Evolutionary conservation across 2,329 filamentous ascomycete genomes (phyloP).

Genomic region (Curvularia sp.): DNA sequence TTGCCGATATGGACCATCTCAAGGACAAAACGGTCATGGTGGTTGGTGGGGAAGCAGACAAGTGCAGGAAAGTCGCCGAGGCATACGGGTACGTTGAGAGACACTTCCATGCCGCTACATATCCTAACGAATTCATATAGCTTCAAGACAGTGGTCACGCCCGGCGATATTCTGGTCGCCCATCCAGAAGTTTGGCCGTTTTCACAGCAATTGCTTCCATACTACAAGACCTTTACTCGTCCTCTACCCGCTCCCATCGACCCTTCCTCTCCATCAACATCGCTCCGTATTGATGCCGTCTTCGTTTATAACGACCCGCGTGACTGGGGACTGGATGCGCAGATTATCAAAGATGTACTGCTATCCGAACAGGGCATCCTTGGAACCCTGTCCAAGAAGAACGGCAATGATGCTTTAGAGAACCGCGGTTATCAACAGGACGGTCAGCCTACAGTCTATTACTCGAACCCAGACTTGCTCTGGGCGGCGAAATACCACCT

Average conservation of each 20-base stretch:
- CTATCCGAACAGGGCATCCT: constrained; percentile 79
- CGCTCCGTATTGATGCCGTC: constrained; percentile 83
- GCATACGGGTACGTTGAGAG: constrained; percentile 49
- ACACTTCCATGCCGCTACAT: neutral
- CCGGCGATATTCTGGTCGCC: constrained; percentile 79
- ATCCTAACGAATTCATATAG: constrained; percentile 22
- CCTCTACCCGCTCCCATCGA: constrained; percentile 63
- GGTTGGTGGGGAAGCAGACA: constrained; percentile 57
- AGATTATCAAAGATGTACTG: constrained; percentile 83
- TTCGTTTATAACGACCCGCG: constrained; percentile 95
- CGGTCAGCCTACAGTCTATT: constrained; percentile 80
- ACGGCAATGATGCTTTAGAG: constrained; percentile 68
- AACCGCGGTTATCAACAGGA: constrained; percentile 84
- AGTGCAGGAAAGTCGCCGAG: constrained; percentile 76
- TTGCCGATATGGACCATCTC: constrained; percentile 69
- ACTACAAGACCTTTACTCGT: constrained; percentile 66
- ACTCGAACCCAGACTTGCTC: constrained; percentile 87
- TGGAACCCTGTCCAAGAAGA: constrained; percentile 78
- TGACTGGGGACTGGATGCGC: constrained; percentile 91
- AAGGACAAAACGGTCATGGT: constrained; percentile 61
- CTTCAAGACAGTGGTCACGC: constrained; percentile 76
- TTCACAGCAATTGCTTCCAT: constrained; percentile 67
- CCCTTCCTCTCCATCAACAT: constrained; percentile 56
- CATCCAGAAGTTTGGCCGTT: constrained; percentile 86
- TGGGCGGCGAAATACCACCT: constrained; percentile 88